Percentiles rank a stretch among this genome's conserved stretches.
phyloP scores from a whole-genome alignment of 169 alveolate species.

The Plasmodium billcollinsi region DNA sequence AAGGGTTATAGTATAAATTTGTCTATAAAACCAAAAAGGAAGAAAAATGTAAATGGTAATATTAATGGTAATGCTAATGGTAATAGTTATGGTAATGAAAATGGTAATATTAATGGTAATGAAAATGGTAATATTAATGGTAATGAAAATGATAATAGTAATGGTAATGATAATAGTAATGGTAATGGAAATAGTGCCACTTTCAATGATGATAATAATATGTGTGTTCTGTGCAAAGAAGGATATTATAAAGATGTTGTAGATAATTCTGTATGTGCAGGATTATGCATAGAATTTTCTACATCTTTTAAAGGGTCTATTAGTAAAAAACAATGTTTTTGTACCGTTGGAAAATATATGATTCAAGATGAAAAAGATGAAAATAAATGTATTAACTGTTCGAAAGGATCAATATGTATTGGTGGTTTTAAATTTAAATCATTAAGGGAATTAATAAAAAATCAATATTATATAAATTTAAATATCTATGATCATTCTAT shows the following conservation, averaged over 20 bases:
- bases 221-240: conserved; percentile 82
- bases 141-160: conserved; percentile 31
- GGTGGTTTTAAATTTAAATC: conserved; percentile 81
- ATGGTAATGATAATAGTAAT: background rate
- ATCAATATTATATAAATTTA: conserved; percentile 73
- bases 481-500: conserved; percentile 50
- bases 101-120: background rate
- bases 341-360: conserved; percentile 84
- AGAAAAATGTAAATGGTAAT: no score
- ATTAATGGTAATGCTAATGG: no score
- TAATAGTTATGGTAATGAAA: conserved; percentile 77
- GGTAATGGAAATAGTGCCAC: conserved; percentile 81
- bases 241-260: conserved; percentile 87
- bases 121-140: conserved; percentile 69
- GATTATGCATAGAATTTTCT: conserved; percentile 86
- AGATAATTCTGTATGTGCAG: conserved; percentile 86
- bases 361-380: conserved; percentile 63
- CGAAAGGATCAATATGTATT: conserved; percentile 84
- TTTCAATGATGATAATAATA: conserved; percentile 2
- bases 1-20: conserved; percentile 81
- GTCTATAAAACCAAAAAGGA: no score
- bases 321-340: conserved; percentile 85
- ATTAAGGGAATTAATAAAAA: conserved; percentile 72
- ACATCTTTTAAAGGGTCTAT: conserved; percentile 86
- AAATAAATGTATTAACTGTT: conserved; percentile 80